Evolutionary conservation across 495 filamentous ascomycete species (phyloP), one percentile per base, ranked within the genome.

Genomic region (Penicillium soppii): DNA sequence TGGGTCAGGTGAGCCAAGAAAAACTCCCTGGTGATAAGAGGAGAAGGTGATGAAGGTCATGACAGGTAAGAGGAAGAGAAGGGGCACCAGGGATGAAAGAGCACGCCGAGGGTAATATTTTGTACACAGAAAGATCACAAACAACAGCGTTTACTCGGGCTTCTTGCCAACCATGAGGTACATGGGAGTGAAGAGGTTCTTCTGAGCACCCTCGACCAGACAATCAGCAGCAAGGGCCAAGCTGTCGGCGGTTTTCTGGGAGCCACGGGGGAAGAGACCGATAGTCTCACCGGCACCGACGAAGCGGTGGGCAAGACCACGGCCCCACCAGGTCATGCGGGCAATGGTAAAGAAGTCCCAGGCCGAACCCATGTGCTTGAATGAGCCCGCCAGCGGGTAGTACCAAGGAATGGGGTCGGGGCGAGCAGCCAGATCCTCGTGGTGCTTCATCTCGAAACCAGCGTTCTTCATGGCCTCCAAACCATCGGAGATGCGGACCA

Each of bases 111-210:
- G 29, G 50, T 19, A 30, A 39, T 53, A 46, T 53, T 53, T 52
- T 41, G 22, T 47, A 49, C 26, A 49, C 47, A 39, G 16, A 41
- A 44, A 46, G 9, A 38, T 22, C 29, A 43, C 16, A 27, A 38
- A 36, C 15, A 29, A 12, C 25, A 21, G 17, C 12, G 36, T 62
- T 66, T 74, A 77, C 68, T 74, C 68, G 38, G 92, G 90, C 78
- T 98, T 98, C 73, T 91, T 83, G 30, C 82, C 94, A 49, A 98
- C 84, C 94, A 98, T 97, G 68, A 98, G 75, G 77, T 97, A 97
- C 94, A 98, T 98, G 30, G 94, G 94, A 0, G 94, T 98, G 76
- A 98, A 98, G 15, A 98, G 80, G 65, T 96, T 89, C 80, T 90
- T 82, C 79, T 88, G 85, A 30, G 84, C 94, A 72, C 94, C 94